Evolutionary conservation across 2,329 filamentous ascomycete genomes (phyloP).

Genomic region (Botryosphaeria agaves): DNA sequence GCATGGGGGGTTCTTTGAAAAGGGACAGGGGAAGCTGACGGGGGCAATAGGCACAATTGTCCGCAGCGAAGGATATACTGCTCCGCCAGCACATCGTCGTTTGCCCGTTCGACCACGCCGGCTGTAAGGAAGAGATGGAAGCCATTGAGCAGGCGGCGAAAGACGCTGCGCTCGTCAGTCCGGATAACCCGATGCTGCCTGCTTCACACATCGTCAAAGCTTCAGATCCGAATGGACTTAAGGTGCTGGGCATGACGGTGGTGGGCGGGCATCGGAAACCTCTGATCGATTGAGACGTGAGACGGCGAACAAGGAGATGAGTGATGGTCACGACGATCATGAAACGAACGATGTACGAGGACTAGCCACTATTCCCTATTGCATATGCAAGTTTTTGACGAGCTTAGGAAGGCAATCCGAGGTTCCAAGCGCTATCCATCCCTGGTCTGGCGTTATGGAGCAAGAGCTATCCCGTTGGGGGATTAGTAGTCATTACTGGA

Average conservation of each 20-base stretch:
- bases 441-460: no score
- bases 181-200: conserved; percentile 84
- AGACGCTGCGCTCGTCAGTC: conserved; percentile 75
- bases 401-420: no score
- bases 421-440: no score
- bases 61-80: conserved; percentile 71
- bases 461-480: no score
- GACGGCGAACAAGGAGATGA: no score
- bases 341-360: no score
- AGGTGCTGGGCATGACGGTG: conserved; percentile 42
- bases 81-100: conserved; percentile 89
- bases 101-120: conserved; percentile 85
- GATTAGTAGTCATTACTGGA: no score
- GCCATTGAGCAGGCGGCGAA: conserved; percentile 92
- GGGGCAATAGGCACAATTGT: conserved; percentile 59
- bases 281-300: conserved; percentile 40
- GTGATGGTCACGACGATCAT: no score
- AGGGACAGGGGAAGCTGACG: no score
- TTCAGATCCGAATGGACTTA: conserved; percentile 48
- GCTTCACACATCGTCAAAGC: conserved; percentile 66
- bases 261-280: conserved; percentile 45
- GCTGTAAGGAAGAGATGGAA: conserved; percentile 97
- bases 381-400: no score
- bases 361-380: no score
- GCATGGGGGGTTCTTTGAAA: no score